phyloP scores from a whole-genome alignment of 2,329 filamentous ascomycete species.

The Trichoderma harzianum region DNA sequence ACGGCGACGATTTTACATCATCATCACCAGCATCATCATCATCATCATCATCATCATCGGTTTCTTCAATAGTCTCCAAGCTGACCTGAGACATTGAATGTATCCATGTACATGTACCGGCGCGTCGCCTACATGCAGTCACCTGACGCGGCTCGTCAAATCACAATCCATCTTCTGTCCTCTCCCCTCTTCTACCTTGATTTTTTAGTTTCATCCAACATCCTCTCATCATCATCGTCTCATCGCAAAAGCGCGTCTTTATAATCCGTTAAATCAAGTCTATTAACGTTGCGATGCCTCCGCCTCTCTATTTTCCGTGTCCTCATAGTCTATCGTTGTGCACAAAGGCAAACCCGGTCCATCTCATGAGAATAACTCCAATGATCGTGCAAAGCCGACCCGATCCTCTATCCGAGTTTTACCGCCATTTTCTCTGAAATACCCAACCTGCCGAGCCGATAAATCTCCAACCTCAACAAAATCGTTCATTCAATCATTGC shows the following conservation, averaged over 20 bases:
- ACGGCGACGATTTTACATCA: background rate
- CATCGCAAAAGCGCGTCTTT: background rate
- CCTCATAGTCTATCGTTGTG: background rate
- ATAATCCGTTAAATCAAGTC: background rate
- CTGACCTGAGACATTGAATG: background rate
- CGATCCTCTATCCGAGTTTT: constrained; percentile 5
- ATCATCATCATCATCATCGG: background rate
- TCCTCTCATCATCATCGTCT: background rate
- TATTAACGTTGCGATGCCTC: background rate
- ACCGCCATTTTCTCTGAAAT: background rate
- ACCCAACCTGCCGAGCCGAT: background rate
- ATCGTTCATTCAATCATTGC: background rate
- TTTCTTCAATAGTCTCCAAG: background rate
- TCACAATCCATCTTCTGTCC: background rate
- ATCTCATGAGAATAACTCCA: background rate
- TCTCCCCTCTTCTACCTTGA: background rate
- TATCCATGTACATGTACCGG: background rate
- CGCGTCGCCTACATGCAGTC: background rate
- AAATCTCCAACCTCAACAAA: background rate
- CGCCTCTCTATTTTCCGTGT: background rate
- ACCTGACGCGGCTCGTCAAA: background rate
- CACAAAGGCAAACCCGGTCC: background rate
- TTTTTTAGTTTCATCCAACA: background rate
- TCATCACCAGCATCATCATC: background rate
- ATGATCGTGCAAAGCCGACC: background rate